These are phyloP conservation scores for Haplographium delicatum DNA, from an alignment of 495 filamentous ascomycete species.

Conservation along the genomic window DNA sequence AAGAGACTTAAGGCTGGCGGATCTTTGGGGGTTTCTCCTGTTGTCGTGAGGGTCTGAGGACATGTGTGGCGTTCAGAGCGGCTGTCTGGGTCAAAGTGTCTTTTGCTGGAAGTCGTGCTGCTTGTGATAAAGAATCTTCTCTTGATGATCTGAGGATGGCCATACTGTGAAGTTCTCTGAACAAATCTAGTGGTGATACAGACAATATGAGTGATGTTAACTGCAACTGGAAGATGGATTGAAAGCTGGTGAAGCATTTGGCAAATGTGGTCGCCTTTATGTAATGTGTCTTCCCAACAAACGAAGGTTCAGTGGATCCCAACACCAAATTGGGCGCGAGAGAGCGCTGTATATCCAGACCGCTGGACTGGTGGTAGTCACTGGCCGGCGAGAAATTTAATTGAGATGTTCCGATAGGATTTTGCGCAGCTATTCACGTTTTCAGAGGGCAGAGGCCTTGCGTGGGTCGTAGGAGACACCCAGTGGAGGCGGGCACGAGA, in stretches of 20 bases:
- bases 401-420: too few species aligned
- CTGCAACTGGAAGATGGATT: background rate
- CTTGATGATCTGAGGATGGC: background rate
- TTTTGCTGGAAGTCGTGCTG: background rate
- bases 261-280: slow-evolving; percentile 3
- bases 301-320: too few species aligned
- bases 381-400: too few species aligned
- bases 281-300: too few species aligned
- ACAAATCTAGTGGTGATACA: background rate
- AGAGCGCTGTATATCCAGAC: too few species aligned
- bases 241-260: slow-evolving; percentile 3
- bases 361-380: too few species aligned
- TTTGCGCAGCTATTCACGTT: too few species aligned
- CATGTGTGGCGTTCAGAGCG: background rate
- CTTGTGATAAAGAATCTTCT: background rate
- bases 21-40: background rate
- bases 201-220: background rate
- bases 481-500: too few species aligned
- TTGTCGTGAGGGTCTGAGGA: background rate
- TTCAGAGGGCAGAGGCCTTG: too few species aligned
- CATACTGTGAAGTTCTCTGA: background rate
- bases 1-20: background rate
- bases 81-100: background rate
- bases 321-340: too few species aligned
- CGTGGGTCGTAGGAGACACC: too few species aligned